Conservation (phyloP, 2,329 filamentous ascomycete species). For the Arthroderma sp. region DNA sequence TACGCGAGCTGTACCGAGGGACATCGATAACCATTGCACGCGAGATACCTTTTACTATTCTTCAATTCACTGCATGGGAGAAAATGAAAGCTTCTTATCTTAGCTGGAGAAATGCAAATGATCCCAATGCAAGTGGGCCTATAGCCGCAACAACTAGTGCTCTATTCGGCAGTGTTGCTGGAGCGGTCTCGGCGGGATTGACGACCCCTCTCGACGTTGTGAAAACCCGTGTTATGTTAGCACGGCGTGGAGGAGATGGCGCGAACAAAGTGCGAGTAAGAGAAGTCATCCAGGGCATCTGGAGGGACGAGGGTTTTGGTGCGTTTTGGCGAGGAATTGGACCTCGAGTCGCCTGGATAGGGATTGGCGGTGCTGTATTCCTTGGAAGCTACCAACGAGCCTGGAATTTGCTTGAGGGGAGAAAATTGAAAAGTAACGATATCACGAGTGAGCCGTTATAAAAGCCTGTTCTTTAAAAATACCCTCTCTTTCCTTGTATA, state of each 20-base stretch:
- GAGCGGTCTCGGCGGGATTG: conserved; percentile 70
- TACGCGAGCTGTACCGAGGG: conserved; percentile 78
- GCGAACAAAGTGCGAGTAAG: conserved; percentile 20
- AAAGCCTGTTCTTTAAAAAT: too few species aligned
- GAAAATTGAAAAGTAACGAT: too few species aligned
- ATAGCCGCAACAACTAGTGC: conserved; percentile 67
- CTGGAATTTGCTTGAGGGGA: conserved; percentile 54
- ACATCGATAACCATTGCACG: conserved; percentile 87
- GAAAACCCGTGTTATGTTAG: conserved; percentile 93
- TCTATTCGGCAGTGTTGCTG: conserved; percentile 69
- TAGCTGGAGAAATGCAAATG: conserved; percentile 18
- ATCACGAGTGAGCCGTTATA: too few species aligned
- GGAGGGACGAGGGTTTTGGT: conserved; percentile 34
- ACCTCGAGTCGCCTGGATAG: conserved; percentile 87
- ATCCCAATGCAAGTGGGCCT: conserved; percentile 17
- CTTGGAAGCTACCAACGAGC: conserved; percentile 86
- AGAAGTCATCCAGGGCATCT: conserved; percentile 50
- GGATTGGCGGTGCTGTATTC: conserved; percentile 85
- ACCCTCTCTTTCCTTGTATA: too few species aligned
- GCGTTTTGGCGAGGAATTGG: conserved; percentile 45
- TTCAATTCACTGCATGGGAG: conserved; percentile 97
- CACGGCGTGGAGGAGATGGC: conserved; percentile 48
- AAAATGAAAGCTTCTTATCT: conserved; percentile 54
- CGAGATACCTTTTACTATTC: conserved; percentile 92
- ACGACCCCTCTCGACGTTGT: conserved; percentile 93